Base-by-base conservation (phyloP, 1,284 basidiomycete genomes). In the Flammula alnicola region DNA sequence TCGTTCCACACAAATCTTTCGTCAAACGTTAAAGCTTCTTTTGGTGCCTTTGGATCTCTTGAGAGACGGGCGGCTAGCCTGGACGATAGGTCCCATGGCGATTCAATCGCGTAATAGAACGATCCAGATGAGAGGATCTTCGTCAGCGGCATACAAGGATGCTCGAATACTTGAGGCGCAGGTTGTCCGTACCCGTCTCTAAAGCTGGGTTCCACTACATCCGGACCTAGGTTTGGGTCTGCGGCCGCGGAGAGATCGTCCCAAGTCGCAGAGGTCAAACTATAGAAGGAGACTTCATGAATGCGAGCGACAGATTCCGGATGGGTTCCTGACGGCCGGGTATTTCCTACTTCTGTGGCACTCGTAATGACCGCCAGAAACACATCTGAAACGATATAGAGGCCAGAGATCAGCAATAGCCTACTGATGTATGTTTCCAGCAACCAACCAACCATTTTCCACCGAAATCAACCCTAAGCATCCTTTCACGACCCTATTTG, bases 121-220 rank as follows among this genome's bases (percentile, higher is more conserved):
- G 89, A 87, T 3, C 95, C 95, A 17, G 88, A 89, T 41, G 91
- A 89, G 5, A 99, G 73, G 42, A 98, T 95, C 69, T 97, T 98
- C 42, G 86, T 90, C 59, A 99, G 80, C 0, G 93, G 89, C 43
- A 83, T 70, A 65, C 94, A 97, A 3, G 97, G 96, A 64, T 98
- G 93, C 62, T 97, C 93, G 61, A 88, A 86, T 10, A 86, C 70
- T 9, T 74, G 41, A 16, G 45, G 23, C n/a, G 54, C 63, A 40
- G 72, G 69, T 72, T 74, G 72, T 31, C 69, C 54, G 59, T 82
- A 83, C 29, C 68, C 62, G 30, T 87, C 83, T 56, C 79, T 74
- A 42, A 75, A 65, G 33, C 69, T 50, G 12, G 72, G 56, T 57
- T 86, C 84, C 14, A 71, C 60, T 50, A 71, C 69, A 48, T 87